phyloP scores from a whole-genome alignment of 257 asterid genomes.

The Solanum virginianum region DNA sequence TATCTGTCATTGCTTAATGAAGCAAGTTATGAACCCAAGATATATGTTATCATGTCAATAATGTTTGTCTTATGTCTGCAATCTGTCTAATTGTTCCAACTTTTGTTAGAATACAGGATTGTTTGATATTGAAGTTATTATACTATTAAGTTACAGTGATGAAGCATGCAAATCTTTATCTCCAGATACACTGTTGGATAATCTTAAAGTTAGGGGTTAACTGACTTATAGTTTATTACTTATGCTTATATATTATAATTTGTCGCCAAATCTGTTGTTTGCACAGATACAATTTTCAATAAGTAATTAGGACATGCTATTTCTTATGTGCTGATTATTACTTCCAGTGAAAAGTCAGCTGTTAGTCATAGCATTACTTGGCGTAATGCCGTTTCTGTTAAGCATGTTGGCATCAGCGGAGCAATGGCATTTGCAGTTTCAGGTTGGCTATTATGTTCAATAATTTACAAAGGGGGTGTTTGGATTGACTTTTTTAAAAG shows the following conservation, averaged over 20 bases:
- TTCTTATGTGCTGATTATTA: background rate
- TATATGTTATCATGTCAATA: background rate
- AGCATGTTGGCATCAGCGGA: constrained; percentile 60
- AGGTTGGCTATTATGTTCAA: constrained; percentile 35
- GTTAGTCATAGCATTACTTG: constrained; percentile 80
- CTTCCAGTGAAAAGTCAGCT: constrained; percentile 74
- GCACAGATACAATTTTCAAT: background rate
- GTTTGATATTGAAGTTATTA: background rate
- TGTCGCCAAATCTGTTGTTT: background rate
- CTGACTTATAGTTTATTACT: background rate
- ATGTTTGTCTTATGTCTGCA: background rate
- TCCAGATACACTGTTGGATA: background rate
- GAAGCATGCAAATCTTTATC: background rate
- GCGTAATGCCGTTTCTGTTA: constrained; percentile 47
- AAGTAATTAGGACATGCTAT: background rate
- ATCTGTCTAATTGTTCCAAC: background rate
- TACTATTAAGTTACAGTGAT: background rate
- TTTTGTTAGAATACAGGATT: background rate
- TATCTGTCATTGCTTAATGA: background rate
- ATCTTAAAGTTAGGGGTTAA: background rate
- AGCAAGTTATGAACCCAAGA: background rate
- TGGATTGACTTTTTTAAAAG: no score
- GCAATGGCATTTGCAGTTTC: constrained; percentile 72
- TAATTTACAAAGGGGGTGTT: background rate
- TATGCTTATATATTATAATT: background rate